Evolutionary conservation across 257 asterid genomes (phyloP), one percentile per base, ranked within the genome.

Genomic region (Linderniella brevidens): DNA sequence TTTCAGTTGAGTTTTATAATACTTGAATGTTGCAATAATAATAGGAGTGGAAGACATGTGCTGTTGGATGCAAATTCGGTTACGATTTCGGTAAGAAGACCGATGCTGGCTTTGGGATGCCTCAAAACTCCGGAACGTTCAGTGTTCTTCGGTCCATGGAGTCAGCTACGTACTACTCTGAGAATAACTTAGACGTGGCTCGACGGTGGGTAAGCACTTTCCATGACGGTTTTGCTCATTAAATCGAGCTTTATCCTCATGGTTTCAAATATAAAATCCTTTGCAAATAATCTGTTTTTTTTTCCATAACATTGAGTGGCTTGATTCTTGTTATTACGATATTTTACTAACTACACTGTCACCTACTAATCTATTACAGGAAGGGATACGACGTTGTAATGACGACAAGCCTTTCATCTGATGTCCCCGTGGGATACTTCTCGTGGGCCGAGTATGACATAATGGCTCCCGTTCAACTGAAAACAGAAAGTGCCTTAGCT

Each of bases 371-470:
- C 9, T 37, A 2, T 58, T 18, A 4, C 70, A 88, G 96, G 81
- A 69, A 43, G 66, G 98, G 98, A 58, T 88, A 68, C 63, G 66
- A 64, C 48, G 63, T 84, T 62, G 71, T 88, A 54, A 88, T 88
- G 98, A 88, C 98, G 3, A 88, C 98, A 20, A 81, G 98, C 71
- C 96, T 88, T 64, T 84, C 96, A 35, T 88, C 98, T 53, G 98
- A 88, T 71, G 94, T 88, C 63, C 98, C 98, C 0, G 98, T 81
- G 65, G 98, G 98, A 50, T 88, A 88, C 71, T 88, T 88, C 56
- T 88, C 98, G 29, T 88, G 98, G 98, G 82, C 96, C 35, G 98
- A 88, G 64, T 88, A 88, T 64, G 94, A 84, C 62, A 56, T 88
- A 55, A 88, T 88, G 98, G 96, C 94, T 49, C 98, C 98, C 25